A percentile compares a stretch with the other conserved stretches of the same genome.
Conservation (phyloP, 306 rosid species). For the Medicago ruthenica region DNA sequence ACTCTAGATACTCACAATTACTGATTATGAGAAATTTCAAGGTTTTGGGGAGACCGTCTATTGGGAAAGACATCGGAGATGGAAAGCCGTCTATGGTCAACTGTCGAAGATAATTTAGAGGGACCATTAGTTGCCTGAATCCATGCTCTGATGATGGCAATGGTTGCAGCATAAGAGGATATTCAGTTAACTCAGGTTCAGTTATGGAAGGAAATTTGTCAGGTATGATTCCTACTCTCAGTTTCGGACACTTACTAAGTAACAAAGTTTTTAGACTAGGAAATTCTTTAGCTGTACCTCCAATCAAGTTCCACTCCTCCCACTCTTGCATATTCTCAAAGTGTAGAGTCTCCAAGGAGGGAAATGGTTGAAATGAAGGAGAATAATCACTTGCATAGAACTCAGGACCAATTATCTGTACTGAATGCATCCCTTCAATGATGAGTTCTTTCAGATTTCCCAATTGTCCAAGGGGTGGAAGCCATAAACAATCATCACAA, state of each 20-base stretch:
- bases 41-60: constrained; percentile 16
- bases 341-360: neutral
- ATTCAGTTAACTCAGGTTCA: neutral
- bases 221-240: constrained; percentile 13
- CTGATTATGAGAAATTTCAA: neutral
- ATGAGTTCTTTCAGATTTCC: neutral
- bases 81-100: neutral
- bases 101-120: neutral
- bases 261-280: neutral
- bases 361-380: constrained; percentile 37
- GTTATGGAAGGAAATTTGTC: neutral
- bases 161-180: neutral
- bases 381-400: constrained; percentile 4
- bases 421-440: neutral
- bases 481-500: neutral
- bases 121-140: neutral
- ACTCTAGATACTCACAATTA: constrained; percentile 24
- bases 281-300: neutral
- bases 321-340: constrained; percentile 12
- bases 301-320: constrained; percentile 21
- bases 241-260: constrained; percentile 25
- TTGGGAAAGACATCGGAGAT: constrained; percentile 2
- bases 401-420: constrained; percentile 9
- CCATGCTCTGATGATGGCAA: neutral
- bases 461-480: constrained; percentile 28